These are phyloP conservation scores for Pichia norvegensis DNA, from an alignment of 1,139 yeast genomes.

Conservation along the genomic window DNA sequence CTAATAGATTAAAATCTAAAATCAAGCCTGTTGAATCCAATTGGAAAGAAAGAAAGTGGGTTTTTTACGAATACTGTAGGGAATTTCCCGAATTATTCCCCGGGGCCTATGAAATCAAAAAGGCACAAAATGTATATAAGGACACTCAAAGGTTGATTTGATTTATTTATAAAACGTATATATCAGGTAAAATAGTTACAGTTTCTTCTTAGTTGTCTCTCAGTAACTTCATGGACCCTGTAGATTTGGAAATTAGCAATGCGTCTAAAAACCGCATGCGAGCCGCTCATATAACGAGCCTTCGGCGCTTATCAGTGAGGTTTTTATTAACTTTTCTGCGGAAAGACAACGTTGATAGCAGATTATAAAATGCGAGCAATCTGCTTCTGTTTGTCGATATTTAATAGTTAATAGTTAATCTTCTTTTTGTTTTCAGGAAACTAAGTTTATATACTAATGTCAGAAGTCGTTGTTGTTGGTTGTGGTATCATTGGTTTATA, in stretches of 20 bases:
- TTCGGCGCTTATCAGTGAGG: background rate
- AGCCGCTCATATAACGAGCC: background rate
- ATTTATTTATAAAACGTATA: background rate
- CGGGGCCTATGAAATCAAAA: constrained; percentile 28
- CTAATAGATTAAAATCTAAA: constrained; percentile 22
- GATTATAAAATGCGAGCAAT: background rate
- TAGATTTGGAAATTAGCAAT: no score
- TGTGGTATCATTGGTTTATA: constrained; percentile 67
- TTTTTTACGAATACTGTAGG: constrained; percentile 30
- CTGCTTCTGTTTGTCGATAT: background rate
- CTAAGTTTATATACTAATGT: constrained; percentile 8
- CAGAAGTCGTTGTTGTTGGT: constrained; percentile 23
- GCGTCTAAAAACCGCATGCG: no score
- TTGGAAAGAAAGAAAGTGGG: constrained; percentile 39
- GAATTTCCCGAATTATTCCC: constrained; percentile 34
- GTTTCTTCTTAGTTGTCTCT: no score
- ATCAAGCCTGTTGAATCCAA: constrained; percentile 32
- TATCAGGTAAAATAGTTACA: no score
- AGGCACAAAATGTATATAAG: constrained; percentile 14
- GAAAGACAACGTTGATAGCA: background rate
- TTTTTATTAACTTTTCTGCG: background rate
- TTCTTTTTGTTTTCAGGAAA: no score
- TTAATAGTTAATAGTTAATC: no score
- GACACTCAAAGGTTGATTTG: constrained; percentile 13
- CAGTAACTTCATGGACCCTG: no score